Base-by-base conservation (phyloP, 2,329 filamentous ascomycete species). In the Tricladium varicosporioides region DNA sequence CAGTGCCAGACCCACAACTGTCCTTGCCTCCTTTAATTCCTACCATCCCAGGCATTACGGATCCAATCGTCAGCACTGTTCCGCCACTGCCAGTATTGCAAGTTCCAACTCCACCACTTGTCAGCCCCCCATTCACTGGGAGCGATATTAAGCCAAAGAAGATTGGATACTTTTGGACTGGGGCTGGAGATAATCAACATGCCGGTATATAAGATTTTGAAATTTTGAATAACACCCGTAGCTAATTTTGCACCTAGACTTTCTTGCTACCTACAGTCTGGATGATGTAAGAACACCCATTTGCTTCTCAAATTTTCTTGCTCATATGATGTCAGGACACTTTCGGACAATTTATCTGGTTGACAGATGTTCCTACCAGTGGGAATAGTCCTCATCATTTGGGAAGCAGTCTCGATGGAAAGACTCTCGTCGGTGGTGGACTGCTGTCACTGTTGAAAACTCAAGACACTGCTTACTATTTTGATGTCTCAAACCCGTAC, bases 111-210 rank as follows among this genome's bases (percentile, higher is more conserved):
- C 82, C 82, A 49, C 78, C 82, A 0, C 68, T 85, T n/a, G 71
- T 75, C 2, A 82, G 79, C 62, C 76, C 76, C 8, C 78, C 78
- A 5, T 84, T 84, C 59, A 73, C 72, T 10, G 72, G 75, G 2
- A 80, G 78, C 66, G 72, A 80, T 58, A 78, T 85, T 66, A 80
- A 80, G 72, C 83, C 83, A 27, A 86, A 85, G 78, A 86, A 86
- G 74, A 82, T 86, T 66, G 83, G 82, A 0, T 85, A 85, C 70
- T 85, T 85, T 72, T 85, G 81, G 81, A 84, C 81, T 52, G 82
- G 78, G 15, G 75, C 83, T 33, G 83, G 80, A 36, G 82, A 85
- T 64, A 85, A 85, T 64, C 65, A 76, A 48, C 82, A 85, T 70
- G 79, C 79, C 66, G 78, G 70, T 69, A 57, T 36, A 53, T 40